A percentile compares a stretch with the other conserved stretches of the same genome.
Evolutionary conservation across 1,284 basidiomycete species (phyloP).

Genomic region (Tremellales sp.): DNA sequence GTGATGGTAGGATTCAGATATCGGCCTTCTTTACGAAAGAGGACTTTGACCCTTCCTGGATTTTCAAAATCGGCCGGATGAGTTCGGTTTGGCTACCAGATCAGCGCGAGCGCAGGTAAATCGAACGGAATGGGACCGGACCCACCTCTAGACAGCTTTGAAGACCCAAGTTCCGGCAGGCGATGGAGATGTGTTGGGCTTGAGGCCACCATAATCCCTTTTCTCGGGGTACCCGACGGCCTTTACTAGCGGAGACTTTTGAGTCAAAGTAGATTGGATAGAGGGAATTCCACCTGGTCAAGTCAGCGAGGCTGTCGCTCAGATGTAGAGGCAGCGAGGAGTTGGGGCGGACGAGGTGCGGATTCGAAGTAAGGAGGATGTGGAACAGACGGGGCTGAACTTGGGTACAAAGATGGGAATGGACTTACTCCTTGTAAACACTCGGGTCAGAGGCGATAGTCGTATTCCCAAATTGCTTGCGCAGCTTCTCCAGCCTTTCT

Average conservation of each 20-base stretch:
- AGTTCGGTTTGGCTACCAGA: conserved; percentile 59
- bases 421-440: conserved; percentile 44
- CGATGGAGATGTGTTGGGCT: conserved; percentile 84
- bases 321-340: too few relatives aligned
- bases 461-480: conserved; percentile 39
- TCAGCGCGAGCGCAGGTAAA: background rate
- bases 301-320: too few relatives aligned
- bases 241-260: conserved; percentile 79
- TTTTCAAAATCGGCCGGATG: conserved; percentile 98
- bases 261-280: conserved; percentile 98
- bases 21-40: conserved; percentile 76
- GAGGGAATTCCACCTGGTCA: conserved; percentile 85
- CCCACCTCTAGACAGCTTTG: conserved; percentile 75
- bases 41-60: conserved; percentile 84
- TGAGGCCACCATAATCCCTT: conserved; percentile 91
- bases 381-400: too few relatives aligned
- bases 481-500: conserved; percentile 41
- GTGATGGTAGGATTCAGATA: conserved; percentile 67
- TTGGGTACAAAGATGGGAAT: background rate
- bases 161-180: conserved; percentile 69
- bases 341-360: too few relatives aligned
- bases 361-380: too few relatives aligned
- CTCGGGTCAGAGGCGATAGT: conserved; percentile 35
- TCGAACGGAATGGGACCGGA: background rate
- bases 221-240: conserved; percentile 72